Evolutionary conservation across 768 basidiomycete genomes (phyloP), one percentile per base, ranked within the genome.

Genomic region (Mycena galericulata): DNA sequence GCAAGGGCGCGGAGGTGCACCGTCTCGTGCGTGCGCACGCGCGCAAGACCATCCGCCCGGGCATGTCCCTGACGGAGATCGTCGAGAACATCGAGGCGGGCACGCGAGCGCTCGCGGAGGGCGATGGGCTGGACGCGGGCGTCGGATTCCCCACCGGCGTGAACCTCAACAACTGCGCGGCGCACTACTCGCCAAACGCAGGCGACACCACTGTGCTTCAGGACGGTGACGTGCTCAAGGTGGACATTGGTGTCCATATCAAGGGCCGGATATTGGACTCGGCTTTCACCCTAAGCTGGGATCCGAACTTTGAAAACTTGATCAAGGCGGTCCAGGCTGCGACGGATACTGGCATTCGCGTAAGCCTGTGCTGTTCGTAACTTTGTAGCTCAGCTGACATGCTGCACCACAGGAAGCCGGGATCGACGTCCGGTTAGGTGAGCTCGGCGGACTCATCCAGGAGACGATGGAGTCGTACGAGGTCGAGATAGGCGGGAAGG

Each of bases 381-480:
- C 36, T 27, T 38, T 56, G 26, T 29, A 26, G 9, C 27, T 57
- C n/a, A n/a, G n/a, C 62, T 60, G 50, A 38, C 46, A 40, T 32
- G 62, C 20, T 36, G 54, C 46, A 68, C 29, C 62, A 30, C 72
- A 97, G 95, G 96, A 97, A 87, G 93, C 97, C 7, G 98, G 98
- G 4, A 98, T 99, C 72, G 98, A 99, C 75, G 94, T 93, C 0
- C 88, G 97, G 57, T 86, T 99, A 57, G 96, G 96, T 60, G 97
- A 99, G 77, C 86, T 99, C 34, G 98, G 91, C 3, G 96, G 90
- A 0, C 87, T 88, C 56, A 97, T 99, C 61, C 97, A 99, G 79
- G 98, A 99, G 78, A 97, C 96, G 2, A 99, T 99, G 98, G 96
- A 98, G 76, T 95, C 94, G 1, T 98, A 98, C 75, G 98, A 99